Evolutionary conservation across 192 early-diverging fungal genomes (phyloP), one percentile per base, ranked within the genome.

Genomic region (Coemansia sp.): DNA sequence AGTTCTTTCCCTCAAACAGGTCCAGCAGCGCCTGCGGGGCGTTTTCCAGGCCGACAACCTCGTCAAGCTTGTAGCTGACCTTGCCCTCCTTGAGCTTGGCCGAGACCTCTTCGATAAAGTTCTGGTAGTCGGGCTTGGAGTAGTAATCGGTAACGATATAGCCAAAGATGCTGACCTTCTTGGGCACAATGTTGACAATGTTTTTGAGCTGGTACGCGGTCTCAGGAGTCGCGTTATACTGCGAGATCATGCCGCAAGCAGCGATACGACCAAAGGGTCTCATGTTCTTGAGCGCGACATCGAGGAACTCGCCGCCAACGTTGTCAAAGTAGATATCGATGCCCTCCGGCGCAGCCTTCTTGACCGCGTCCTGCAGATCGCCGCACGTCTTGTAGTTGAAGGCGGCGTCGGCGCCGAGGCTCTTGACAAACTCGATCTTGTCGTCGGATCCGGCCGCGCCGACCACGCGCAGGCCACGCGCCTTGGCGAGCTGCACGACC

Each of bases 301-400:
- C n/a, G n/a, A n/a, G n/a, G n/a, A n/a, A n/a, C n/a, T n/a, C n/a
- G n/a, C n/a, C n/a, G n/a, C n/a, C n/a, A 25, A 94, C 90, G 49
- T 91, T 86, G 58, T 95, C 91, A 73, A 87, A 93, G 68, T 94
- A 94, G 27, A 94, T 86, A 62, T 95, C 93, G 55, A 95, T 84
- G 46, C 94, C 92, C 7, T 89, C 71, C 29, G 94, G 93, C 28
- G 85, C 86, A 2, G 82, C 66, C 69, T 87, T 69, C 27, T 61
- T 76, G 19, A 96, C 83, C 19, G 82, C 83, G 0, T 60, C 68
- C 2, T 69, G 49, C 16, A 73, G 49, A 34, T 64, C 60, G n/a
- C 75, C 80, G 9, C 72, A 81, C 6, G 85, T 93, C 77, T 94
- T 97, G 89, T 97, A 97, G 83, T 97, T n/a, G n/a, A n/a, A n/a